These are phyloP conservation scores for Isoetes taiwanensis DNA, from an alignment of 75 land plant species.

Conservation along the genomic window DNA sequence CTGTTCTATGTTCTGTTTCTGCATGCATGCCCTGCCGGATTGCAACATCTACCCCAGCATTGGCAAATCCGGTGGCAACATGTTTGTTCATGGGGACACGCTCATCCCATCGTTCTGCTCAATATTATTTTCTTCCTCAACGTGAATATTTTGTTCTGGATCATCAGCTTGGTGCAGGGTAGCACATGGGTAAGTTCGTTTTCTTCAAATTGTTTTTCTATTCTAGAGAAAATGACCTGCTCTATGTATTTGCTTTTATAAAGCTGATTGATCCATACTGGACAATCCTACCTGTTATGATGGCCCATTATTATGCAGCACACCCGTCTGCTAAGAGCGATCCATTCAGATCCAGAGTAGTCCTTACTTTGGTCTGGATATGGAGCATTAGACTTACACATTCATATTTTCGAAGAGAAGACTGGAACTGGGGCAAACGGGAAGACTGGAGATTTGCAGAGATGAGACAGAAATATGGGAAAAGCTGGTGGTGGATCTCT, in stretches of 20 bases:
- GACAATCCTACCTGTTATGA: conserved; percentile 87
- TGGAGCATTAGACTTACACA: conserved; percentile 90
- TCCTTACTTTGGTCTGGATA: conserved; percentile 50
- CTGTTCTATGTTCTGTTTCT: conserved; percentile 70
- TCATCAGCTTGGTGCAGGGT: conserved; percentile 62
- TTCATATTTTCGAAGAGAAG: conserved; percentile 78
- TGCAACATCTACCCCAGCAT: not conserved
- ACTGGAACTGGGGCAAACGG: conserved; percentile 86
- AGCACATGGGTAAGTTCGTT: conserved; percentile 71
- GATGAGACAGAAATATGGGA: conserved; percentile 42
- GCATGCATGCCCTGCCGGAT: not conserved
- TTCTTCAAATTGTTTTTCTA: not conserved
- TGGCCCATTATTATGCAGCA: conserved; percentile 54
- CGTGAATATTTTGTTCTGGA: conserved; percentile 80
- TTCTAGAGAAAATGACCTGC: not conserved
- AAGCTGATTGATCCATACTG: conserved; percentile 95
- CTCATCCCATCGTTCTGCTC: conserved; percentile 61
- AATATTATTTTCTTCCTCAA: conserved; percentile 85
- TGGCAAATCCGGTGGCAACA: conserved; percentile 1
- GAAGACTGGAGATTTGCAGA: conserved; percentile 95
- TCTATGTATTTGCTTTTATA: not conserved
- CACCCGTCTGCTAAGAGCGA: conserved; percentile 44
- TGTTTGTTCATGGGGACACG: conserved; percentile 54
- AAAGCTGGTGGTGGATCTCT: conserved; percentile 90
- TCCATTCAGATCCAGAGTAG: conserved; percentile 40